Percentiles rank a stretch among this genome's conserved stretches.
phyloP scores from a whole-genome alignment of 805 yeast species.

The Candida ulmi region DNA sequence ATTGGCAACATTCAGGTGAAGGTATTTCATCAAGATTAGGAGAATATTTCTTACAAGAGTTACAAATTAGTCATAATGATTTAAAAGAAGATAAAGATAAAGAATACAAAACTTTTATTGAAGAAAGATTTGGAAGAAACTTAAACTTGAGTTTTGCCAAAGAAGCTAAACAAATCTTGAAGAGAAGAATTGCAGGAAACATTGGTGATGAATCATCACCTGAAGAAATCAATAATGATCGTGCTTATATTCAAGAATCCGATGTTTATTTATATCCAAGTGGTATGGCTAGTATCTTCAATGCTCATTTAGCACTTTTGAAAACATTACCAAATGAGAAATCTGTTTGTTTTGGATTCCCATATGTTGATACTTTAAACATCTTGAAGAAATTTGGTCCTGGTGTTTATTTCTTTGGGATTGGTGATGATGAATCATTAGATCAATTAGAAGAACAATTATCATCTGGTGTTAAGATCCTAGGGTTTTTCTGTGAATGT shows the following conservation, averaged over 20 bases:
- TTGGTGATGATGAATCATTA: constrained; percentile 70
- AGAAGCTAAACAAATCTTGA: constrained; percentile 71
- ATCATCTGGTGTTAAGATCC: constrained; percentile 57
- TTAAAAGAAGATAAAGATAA: constrained; percentile 29
- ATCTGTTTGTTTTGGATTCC: constrained; percentile 93
- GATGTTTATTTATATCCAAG: constrained; percentile 84
- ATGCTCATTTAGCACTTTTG: constrained; percentile 61
- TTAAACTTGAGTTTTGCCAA: constrained; percentile 70
- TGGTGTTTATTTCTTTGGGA: constrained; percentile 81
- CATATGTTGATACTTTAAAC: constrained; percentile 88
- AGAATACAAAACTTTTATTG: constrained; percentile 66
- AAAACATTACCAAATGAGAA: constrained; percentile 32
- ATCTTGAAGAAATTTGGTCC: constrained; percentile 87
- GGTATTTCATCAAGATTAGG: constrained; percentile 90
- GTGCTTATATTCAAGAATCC: constrained; percentile 31
- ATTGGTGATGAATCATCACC: constrained; percentile 33
- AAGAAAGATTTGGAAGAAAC: constrained; percentile 87
- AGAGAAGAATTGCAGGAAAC: constrained; percentile 68
- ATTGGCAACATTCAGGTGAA: constrained; percentile 98
- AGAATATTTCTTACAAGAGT: constrained; percentile 70
- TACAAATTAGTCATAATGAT: constrained; percentile 33
- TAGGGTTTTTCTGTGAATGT: constrained; percentile 84
- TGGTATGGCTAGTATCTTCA: constrained; percentile 91
- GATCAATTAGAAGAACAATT: constrained; percentile 59
- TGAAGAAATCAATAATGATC: constrained; percentile 16